Evolutionary conservation across 768 basidiomycete genomes (phyloP).

Genomic region (Boletus rubescentipes): DNA sequence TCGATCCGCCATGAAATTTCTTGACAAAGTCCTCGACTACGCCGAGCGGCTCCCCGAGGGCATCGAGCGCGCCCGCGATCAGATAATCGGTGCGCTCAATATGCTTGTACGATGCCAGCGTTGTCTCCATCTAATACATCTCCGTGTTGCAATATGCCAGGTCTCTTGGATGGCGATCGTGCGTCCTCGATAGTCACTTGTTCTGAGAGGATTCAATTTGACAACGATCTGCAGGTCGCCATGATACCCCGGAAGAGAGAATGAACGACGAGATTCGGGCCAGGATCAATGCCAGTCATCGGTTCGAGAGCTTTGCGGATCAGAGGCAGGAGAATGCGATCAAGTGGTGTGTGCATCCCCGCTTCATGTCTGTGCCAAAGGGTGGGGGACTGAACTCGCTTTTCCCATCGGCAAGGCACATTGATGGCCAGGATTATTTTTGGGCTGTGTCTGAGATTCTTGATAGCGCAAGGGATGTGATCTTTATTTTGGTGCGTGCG

Average conservation of each 20-base stretch:
- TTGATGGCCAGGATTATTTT: slow-evolving; percentile 97
- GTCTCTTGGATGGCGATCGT: slow-evolving; percentile 36
- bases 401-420: slow-evolving; percentile 50
- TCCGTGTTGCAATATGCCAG: slow-evolving; percentile 17
- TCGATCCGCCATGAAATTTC: slow-evolving; percentile 37
- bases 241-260: slow-evolving; percentile 75
- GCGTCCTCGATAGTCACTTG: slow-evolving; percentile 7
- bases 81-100: slow-evolving; percentile 34
- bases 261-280: slow-evolving; percentile 67
- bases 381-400: neutral
- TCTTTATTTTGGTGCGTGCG: slow-evolving; percentile 75
- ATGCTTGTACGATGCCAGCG: neutral
- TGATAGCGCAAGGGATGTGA: slow-evolving; percentile 75
- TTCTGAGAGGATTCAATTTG: neutral
- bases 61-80: slow-evolving; percentile 35
- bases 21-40: slow-evolving; percentile 36
- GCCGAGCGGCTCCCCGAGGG: slow-evolving; percentile 41
- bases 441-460: slow-evolving; percentile 91
- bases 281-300: slow-evolving; percentile 74
- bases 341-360: slow-evolving; percentile 62
- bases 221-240: slow-evolving; percentile 44
- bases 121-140: neutral
- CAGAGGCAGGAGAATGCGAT: slow-evolving; percentile 68
- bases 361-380: neutral
- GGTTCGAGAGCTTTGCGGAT: slow-evolving; percentile 82